phyloP scores from a whole-genome alignment of 2,329 filamentous ascomycete genomes.

The Penicillium brasilianum region DNA sequence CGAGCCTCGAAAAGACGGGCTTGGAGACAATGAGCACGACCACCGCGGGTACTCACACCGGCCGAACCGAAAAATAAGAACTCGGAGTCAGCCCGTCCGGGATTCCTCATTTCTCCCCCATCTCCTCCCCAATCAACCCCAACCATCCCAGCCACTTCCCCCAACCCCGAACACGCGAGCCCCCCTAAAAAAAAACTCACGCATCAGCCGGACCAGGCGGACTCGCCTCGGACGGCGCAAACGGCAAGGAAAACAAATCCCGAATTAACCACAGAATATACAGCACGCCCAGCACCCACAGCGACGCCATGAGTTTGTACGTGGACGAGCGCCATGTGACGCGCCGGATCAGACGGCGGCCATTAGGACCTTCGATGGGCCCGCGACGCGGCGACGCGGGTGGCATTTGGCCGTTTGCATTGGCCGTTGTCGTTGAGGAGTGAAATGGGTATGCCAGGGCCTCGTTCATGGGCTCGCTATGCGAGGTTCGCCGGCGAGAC shows the following conservation, averaged over 20 bases:
- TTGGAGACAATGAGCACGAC: not conserved
- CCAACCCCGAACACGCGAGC: not conserved
- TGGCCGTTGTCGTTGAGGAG: conserved; percentile 24
- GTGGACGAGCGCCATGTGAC: conserved; percentile 51
- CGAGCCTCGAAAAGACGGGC: not conserved
- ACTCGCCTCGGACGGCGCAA: conserved; percentile 32
- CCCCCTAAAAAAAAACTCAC: not conserved
- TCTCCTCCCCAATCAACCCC: not conserved
- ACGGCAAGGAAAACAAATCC: conserved; percentile 45
- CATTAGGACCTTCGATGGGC: conserved; percentile 48
- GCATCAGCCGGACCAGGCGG: conserved; percentile 15
- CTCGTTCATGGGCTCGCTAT: conserved; percentile 45
- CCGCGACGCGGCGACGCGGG: conserved; percentile 38
- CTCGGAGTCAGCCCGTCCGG: not conserved
- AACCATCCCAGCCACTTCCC: not conserved
- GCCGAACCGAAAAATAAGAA: not conserved
- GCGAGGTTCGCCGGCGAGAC: conserved; percentile 45
- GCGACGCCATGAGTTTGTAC: conserved; percentile 48
- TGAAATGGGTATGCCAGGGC: conserved; percentile 41
- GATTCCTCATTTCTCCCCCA: not conserved
- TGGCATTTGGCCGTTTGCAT: conserved; percentile 22
- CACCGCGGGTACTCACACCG: not conserved
- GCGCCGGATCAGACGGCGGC: conserved; percentile 45
- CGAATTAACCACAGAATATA: conserved; percentile 50
- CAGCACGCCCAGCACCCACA: conserved; percentile 47